These are phyloP conservation scores for Vigna trinervia DNA, from an alignment of 306 rosid genomes.

Conservation along the genomic window DNA sequence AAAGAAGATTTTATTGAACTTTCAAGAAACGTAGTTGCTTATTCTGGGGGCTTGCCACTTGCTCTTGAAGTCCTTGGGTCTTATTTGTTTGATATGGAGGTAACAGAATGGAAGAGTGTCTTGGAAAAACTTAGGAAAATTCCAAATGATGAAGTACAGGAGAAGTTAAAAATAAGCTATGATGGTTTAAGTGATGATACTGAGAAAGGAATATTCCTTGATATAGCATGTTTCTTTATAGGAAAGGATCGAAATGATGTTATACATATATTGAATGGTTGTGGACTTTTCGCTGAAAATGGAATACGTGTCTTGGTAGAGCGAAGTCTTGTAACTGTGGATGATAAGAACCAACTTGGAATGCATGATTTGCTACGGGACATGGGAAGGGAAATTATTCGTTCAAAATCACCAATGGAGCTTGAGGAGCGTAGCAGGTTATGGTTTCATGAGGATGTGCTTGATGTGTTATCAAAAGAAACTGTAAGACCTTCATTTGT, in stretches of 20 bases:
- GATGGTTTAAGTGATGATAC: neutral
- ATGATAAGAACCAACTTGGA: conserved; percentile 4
- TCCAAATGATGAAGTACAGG: conserved; percentile 28
- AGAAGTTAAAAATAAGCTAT: conserved; percentile 32
- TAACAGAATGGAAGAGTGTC: neutral
- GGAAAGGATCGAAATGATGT: conserved; percentile 26
- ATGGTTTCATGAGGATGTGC: conserved; percentile 23
- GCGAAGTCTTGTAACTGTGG: conserved; percentile 16
- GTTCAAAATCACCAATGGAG: neutral
- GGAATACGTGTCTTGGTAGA: conserved; percentile 19
- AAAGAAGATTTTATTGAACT: neutral
- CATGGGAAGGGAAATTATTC: conserved; percentile 44
- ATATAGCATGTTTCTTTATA: conserved; percentile 41
- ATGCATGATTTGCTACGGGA: conserved; percentile 42
- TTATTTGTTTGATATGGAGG: neutral
- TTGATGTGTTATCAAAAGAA: conserved; percentile 12
- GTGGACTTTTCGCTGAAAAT: neutral
- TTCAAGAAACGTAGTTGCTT: neutral
- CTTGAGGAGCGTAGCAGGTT: conserved; percentile 35
- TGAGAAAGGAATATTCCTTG: conserved; percentile 29
- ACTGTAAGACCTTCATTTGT: neutral
- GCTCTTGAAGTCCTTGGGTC: conserved; percentile 42
- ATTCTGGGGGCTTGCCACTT: conserved; percentile 37
- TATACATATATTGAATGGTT: neutral
- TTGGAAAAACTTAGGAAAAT: conserved; percentile 11